These are phyloP conservation scores for Ensete glaucum DNA, from an alignment of 176 grass and related monocot species.

Conservation along the genomic window DNA sequence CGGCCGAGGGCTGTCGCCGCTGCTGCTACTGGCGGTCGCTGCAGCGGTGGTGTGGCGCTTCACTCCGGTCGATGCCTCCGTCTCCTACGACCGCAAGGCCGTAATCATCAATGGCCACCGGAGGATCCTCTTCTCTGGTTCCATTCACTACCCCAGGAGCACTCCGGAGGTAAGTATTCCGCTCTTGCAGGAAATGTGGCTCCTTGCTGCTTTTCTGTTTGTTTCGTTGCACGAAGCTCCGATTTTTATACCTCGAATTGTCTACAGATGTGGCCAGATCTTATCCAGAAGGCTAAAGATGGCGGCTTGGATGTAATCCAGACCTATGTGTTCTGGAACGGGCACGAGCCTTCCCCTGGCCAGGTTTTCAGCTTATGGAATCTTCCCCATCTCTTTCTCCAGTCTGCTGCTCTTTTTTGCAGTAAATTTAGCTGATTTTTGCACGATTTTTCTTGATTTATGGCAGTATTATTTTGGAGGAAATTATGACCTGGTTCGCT, in stretches of 20 bases:
- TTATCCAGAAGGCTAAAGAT: conserved; percentile 93
- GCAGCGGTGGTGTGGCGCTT: conserved; percentile 13
- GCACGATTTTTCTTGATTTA: background rate
- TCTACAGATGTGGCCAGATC: conserved; percentile 77
- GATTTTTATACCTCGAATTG: conserved; percentile 4
- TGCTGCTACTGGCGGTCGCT: conserved; percentile 10
- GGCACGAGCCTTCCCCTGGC: conserved; percentile 68
- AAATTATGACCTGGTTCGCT: conserved; percentile 75
- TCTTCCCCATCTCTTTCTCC: background rate
- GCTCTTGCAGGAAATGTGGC: background rate
- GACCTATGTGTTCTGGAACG: conserved; percentile 95
- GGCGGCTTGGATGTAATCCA: conserved; percentile 85
- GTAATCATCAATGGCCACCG: conserved; percentile 68
- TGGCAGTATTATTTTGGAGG: conserved; percentile 72
- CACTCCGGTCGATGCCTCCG: conserved; percentile 32
- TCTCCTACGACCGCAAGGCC: conserved; percentile 66
- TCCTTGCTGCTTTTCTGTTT: background rate
- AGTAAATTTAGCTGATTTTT: no score
- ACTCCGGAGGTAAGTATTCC: conserved; percentile 45
- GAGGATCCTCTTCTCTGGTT: conserved; percentile 85
- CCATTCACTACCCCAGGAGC: conserved; percentile 90
- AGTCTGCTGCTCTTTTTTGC: no score
- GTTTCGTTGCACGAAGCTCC: background rate
- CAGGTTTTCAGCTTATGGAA: conserved; percentile 31
- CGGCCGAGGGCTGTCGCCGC: background rate